Percentiles rank a stretch among this genome's conserved stretches.
Conservation (phyloP, 192 early-diverging fungal species). For the Linnemannia exigua region DNA sequence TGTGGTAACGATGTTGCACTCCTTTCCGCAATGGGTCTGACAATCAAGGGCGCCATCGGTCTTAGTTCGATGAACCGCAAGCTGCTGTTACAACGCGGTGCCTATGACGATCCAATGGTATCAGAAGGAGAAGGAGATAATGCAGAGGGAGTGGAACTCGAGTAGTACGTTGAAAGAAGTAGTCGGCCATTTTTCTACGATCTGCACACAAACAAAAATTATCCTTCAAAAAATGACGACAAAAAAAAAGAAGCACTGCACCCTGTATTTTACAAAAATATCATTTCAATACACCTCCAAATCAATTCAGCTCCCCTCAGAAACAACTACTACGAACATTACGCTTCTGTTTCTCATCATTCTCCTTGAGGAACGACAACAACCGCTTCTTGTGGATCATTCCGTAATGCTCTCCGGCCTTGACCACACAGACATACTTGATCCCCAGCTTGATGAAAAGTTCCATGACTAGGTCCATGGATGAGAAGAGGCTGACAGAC, state of each 20-base stretch:
- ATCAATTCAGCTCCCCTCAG: too few relatives aligned
- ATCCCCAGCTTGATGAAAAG: conserved; percentile 89
- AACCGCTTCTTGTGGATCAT: conserved; percentile 91
- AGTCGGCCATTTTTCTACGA: too few relatives aligned
- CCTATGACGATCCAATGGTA: not conserved
- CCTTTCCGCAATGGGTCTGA: not conserved
- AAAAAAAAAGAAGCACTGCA: too few relatives aligned
- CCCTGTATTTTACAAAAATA: too few relatives aligned
- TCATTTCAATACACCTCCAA: too few relatives aligned
- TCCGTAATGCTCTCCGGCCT: conserved; percentile 83
- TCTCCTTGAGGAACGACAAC: conserved; percentile 80
- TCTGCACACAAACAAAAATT: too few relatives aligned
- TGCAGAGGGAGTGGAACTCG: too few relatives aligned
- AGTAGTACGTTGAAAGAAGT: too few relatives aligned
- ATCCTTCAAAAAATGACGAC: too few relatives aligned
- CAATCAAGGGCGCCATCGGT: not conserved
- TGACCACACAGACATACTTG: conserved; percentile 83
- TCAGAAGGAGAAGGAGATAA: too few relatives aligned
- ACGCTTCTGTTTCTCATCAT: conserved; percentile 69
- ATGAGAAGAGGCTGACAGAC: conserved; percentile 77
- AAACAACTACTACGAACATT: conserved; percentile 11
- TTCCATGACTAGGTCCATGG: conserved; percentile 88
- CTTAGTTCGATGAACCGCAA: not conserved
- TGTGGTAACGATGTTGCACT: not conserved
- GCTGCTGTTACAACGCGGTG: not conserved